Conservation (phyloP, 345 rosid genomes). For the Raphanus sativus region DNA sequence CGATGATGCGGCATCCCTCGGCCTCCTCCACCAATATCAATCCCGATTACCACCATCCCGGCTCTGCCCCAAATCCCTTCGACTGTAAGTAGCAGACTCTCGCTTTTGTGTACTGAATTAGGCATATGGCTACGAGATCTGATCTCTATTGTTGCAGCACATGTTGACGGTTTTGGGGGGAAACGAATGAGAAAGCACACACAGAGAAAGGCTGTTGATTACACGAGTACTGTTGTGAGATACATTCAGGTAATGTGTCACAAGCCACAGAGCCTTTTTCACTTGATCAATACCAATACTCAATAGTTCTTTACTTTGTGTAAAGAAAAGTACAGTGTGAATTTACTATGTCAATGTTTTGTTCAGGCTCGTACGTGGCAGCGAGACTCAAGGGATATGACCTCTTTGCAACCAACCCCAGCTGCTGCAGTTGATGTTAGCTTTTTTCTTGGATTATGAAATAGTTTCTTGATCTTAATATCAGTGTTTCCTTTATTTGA, state of each 20-base stretch:
- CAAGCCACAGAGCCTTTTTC: not conserved
- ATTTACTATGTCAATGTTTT: not conserved
- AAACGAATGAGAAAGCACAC: slow-evolving; percentile 93
- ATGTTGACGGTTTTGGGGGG: slow-evolving; percentile 68
- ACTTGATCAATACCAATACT: not conserved
- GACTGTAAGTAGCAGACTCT: slow-evolving; percentile 37
- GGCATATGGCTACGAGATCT: not conserved
- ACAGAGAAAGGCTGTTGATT: slow-evolving; percentile 96
- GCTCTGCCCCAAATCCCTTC: slow-evolving; percentile 40
- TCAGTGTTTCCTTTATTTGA: slow-evolving; percentile 5
- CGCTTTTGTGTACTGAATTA: not conserved
- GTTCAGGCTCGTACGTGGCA: slow-evolving; percentile 85
- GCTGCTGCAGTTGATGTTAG: slow-evolving; percentile 94
- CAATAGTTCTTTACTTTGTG: not conserved
- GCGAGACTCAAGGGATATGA: slow-evolving; percentile 77
- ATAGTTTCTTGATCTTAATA: slow-evolving; percentile 14
- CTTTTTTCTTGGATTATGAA: slow-evolving; percentile 19
- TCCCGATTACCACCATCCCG: slow-evolving; percentile 61
- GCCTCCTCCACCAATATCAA: slow-evolving; percentile 70
- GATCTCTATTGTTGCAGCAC: slow-evolving; percentile 46
- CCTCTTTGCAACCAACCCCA: slow-evolving; percentile 75
- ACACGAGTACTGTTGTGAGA: slow-evolving; percentile 88
- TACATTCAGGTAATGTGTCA: slow-evolving; percentile 67
- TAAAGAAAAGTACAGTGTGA: too few relatives aligned
- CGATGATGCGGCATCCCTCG: slow-evolving; percentile 81